Evolutionary conservation across 208 protist species (phyloP), one percentile per base, ranked within the genome.

Genomic region (Trichomonas gallinae): DNA sequence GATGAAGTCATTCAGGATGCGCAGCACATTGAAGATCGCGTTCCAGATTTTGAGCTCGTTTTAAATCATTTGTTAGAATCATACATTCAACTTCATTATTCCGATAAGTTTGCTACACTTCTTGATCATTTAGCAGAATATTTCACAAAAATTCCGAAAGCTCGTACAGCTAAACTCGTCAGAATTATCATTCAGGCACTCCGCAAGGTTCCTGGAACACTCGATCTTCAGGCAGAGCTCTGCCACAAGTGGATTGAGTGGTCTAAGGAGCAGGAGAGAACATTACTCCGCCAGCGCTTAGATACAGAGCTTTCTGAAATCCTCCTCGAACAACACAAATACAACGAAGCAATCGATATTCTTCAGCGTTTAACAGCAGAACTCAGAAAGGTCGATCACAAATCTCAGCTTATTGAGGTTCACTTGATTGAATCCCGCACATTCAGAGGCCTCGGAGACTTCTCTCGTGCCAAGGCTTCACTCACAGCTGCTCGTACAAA

Each of bases 391-490:
- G 97, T 99, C 23, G 99, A 99, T 97, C 99, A 99, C 97, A 99
- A 99, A 96, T 98, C 97, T 63, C 98, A 99, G 93, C 98, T 99
- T 72, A 98, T 99, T 0, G 99, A 99, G 97, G 99, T 99, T 96
- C 98, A 98, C n/a, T 97, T 99, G 11, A 97, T 99, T n/a, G 99
- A 99, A 97, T 98, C 98, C 91, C 98, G 98, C 96, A 98, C 99
- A 42, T 98, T 99, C 97, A 98, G 99, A 97, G 98, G 98, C 21
- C 98, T 99, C 45, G 97, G 98, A 44, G 99, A 99, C 97, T 97
- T 98, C 11, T 97, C 98, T 49, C 99, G 99, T 98, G 98, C 98
- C 6, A 98, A 97, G 21, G 98, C 99, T 3, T 98, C 99, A 38
- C 98, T 99, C 11, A 99, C 99, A 0, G 97, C 99, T 17, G 99